Evolutionary conservation across 257 asterid species (phyloP), one percentile per base, ranked within the genome.

Genomic region (Eustoma russellianum): DNA sequence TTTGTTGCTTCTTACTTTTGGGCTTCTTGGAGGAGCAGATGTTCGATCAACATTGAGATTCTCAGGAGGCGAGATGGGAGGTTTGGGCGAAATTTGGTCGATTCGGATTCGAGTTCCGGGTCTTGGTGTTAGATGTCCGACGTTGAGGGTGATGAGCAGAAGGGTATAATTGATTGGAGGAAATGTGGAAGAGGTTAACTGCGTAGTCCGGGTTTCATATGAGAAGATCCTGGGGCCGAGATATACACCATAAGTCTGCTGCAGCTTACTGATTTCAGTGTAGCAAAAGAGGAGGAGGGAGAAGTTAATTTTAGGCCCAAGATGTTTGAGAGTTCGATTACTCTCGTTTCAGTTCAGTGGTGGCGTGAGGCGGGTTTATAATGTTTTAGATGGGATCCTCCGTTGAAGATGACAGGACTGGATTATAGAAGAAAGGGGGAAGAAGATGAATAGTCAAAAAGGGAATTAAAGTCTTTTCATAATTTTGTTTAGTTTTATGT

Each of bases 131-230:
- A 50, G 57, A 77, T 17, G 17, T 38, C 9, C 7, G 61, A 3
- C 46, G 61, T 16, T 24, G 30, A n/a, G n/a, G n/a, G n/a, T n/a
- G n/a, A n/a, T n/a, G n/a, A 59, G 81, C 79, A 79, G 76, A 73
- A 77, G 61, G 41, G 70, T 54, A 43, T 61, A 24, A 46, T 59
- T 61, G 81, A 62, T 70, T 72, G 73, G 64, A 77, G 50, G 53
- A 76, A 60, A 63, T 63, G 60, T 16, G 79, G 73, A 15, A 78
- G 63, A 30, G 84, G 59, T 34, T 74, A 48, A 38, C 55, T 77
- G 30, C 61, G 47, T 53, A 77, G 69, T 5, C 50, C 64, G 13
- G 65, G 56, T 40, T 71, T 70, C 50, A 73, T 41, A 62, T 57
- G 77, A 47, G 55, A 30, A 35, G 67, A 77, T 53, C 46, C 76